Evolutionary conservation across 495 filamentous ascomycete genomes (phyloP).

Genomic region (Arthonia radiata): DNA sequence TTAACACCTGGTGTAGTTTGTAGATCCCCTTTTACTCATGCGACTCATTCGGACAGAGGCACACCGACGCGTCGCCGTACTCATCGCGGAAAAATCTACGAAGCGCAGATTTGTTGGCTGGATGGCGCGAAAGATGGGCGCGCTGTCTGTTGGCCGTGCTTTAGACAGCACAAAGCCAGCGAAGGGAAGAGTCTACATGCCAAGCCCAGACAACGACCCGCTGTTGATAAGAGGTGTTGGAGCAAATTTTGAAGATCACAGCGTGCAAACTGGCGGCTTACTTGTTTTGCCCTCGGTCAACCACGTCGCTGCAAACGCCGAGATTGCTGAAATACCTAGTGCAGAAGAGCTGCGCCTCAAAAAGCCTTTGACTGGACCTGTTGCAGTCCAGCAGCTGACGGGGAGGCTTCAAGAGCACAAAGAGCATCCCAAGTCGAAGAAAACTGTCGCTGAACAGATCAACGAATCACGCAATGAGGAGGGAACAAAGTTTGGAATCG

Average conservation of each 20-base stretch:
- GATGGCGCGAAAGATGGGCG: slow-evolving; percentile 51
- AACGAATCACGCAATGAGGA: slow-evolving; percentile 23
- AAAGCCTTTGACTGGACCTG: slow-evolving; percentile 51
- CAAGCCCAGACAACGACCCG: slow-evolving; percentile 62
- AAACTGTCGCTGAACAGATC: slow-evolving; percentile 10
- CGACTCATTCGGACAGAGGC: slow-evolving; percentile 66
- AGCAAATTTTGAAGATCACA: slow-evolving; percentile 57
- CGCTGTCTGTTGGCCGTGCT: slow-evolving; percentile 70
- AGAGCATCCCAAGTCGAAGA: slow-evolving; percentile 20
- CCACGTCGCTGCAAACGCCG: slow-evolving; percentile 48
- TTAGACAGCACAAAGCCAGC: slow-evolving; percentile 69
- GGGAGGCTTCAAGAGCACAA: slow-evolving; percentile 40
- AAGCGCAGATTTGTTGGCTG: slow-evolving; percentile 65
- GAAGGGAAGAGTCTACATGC: slow-evolving; percentile 66
- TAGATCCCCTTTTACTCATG: slow-evolving; percentile 85
- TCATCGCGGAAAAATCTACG: slow-evolving; percentile 90
- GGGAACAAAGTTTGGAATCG: slow-evolving; percentile 62
- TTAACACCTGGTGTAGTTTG: slow-evolving; percentile 33
- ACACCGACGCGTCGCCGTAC: slow-evolving; percentile 65
- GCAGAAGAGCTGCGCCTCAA: slow-evolving; percentile 67
- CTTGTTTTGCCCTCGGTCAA: slow-evolving; percentile 68
- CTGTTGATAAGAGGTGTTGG: slow-evolving; percentile 61
- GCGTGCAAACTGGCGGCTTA: slow-evolving; percentile 54
- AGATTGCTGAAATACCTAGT: slow-evolving; percentile 55
- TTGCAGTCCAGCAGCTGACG: slow-evolving; percentile 53